Percentiles rank a stretch among this genome's conserved stretches.
Conservation (phyloP, 352 stramenopile genomes). For the Phytophthora megakarya region DNA sequence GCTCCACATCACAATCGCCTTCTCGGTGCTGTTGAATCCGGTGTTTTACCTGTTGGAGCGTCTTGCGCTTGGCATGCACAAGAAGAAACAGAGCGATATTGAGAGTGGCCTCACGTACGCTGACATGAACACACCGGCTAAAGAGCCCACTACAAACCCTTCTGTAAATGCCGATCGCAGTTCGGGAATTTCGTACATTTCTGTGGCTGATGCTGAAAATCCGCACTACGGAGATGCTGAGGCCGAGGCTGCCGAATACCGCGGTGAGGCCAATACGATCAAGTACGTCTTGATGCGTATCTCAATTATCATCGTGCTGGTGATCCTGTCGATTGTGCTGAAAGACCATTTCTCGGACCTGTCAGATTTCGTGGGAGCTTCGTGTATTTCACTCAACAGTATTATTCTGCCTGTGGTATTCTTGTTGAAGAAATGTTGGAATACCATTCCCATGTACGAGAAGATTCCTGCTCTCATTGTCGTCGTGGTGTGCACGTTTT, state of each 20-base stretch:
- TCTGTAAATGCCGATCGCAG: slow-evolving; percentile 36
- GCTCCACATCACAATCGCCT: slow-evolving; percentile 39
- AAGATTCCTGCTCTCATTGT: slow-evolving; percentile 41
- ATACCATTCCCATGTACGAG: slow-evolving; percentile 40
- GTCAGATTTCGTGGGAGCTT: slow-evolving; percentile 60
- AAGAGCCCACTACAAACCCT: slow-evolving; percentile 29
- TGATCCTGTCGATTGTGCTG: slow-evolving; percentile 32
- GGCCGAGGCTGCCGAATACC: slow-evolving; percentile 44
- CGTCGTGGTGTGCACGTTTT: slow-evolving; percentile 38
- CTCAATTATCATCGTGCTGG: slow-evolving; percentile 44
- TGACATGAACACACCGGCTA: slow-evolving; percentile 21
- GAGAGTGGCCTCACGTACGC: slow-evolving; percentile 36
- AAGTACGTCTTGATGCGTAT: slow-evolving; percentile 54
- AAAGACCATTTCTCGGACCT: slow-evolving; percentile 53
- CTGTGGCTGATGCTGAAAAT: slow-evolving; percentile 32
- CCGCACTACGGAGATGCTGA: slow-evolving; percentile 33
- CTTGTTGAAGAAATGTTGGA: slow-evolving; percentile 59
- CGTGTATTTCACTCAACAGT: slow-evolving; percentile 53
- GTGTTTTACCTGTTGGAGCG: slow-evolving; percentile 52
- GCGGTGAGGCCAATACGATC: slow-evolving; percentile 33
- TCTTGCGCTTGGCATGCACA: slow-evolving; percentile 56
- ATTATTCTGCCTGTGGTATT: slow-evolving; percentile 59
- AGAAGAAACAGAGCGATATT: slow-evolving; percentile 40
- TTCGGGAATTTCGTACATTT: slow-evolving; percentile 38
- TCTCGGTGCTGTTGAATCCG: slow-evolving; percentile 44